phyloP scores from a whole-genome alignment of 2,329 filamentous ascomycete genomes.

The Calonectria ilicicola region DNA sequence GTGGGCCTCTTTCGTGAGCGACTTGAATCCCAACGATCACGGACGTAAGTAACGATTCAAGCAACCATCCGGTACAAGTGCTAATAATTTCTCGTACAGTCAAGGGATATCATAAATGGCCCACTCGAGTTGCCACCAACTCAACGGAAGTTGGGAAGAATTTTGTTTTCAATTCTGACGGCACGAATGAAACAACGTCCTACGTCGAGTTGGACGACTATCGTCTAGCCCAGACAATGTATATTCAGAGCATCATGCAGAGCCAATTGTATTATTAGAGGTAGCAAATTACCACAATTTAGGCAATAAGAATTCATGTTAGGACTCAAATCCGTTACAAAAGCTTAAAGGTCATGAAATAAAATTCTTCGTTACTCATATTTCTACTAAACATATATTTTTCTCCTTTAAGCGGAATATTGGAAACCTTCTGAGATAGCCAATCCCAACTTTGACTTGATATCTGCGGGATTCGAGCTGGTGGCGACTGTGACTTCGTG shows the following conservation, averaged over 20 bases:
- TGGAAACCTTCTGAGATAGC: not conserved
- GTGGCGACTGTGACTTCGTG: not conserved
- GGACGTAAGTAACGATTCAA: not conserved
- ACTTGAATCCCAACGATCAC: not conserved
- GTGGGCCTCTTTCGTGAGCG: conserved; percentile 1
- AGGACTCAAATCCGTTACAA: not conserved
- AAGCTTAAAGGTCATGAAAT: not conserved
- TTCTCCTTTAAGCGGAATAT: not conserved
- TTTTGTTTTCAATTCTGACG: not conserved
- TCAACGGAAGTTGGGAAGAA: not conserved
- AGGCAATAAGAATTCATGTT: not conserved
- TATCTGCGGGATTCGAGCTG: not conserved
- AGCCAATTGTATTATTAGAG: not conserved
- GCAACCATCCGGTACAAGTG: too few species aligned
- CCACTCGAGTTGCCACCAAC: not conserved
- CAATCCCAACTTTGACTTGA: not conserved
- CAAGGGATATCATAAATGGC: not conserved
- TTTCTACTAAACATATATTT: not conserved
- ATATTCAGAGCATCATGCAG: not conserved
- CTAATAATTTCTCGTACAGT: not conserved
- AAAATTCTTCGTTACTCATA: not conserved
- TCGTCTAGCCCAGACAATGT: conserved; percentile 1
- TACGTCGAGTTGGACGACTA: conserved; percentile 1
- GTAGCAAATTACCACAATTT: too few species aligned
- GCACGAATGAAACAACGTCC: not conserved